phyloP scores from a whole-genome alignment of 2,329 filamentous ascomycete genomes.

The Trichoderma aggressivum region DNA sequence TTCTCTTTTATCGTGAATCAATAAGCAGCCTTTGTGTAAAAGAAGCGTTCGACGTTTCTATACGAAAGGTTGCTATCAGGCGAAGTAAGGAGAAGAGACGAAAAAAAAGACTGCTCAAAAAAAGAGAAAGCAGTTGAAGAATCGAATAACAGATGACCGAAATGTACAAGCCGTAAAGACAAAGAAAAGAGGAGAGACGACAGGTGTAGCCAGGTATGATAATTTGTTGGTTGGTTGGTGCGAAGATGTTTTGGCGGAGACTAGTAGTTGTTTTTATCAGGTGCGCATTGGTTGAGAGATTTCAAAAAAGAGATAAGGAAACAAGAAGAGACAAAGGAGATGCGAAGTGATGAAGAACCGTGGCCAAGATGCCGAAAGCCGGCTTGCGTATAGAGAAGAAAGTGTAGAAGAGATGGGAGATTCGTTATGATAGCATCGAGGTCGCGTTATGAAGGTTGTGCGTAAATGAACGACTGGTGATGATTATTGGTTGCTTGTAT shows the following conservation, averaged over 20 bases:
- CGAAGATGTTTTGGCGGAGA: constrained; percentile 24
- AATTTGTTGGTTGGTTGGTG: constrained; percentile 17
- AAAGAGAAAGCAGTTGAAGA: background rate
- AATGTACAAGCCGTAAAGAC: constrained; percentile 35
- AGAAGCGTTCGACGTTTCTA: constrained; percentile 17
- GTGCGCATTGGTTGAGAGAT: constrained; percentile 40
- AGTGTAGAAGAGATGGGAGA: constrained; percentile 32
- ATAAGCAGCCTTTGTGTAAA: constrained; percentile 1
- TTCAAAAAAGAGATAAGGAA: constrained; percentile 5
- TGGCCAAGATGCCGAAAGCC: constrained; percentile 25
- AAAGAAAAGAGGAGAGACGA: constrained; percentile 34
- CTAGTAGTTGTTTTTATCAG: constrained; percentile 37
- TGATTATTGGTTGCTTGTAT: background rate
- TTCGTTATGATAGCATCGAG: constrained; percentile 46
- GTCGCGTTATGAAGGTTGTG: constrained; percentile 27
- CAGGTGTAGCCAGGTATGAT: constrained; percentile 25
- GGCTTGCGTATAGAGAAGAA: constrained; percentile 26
- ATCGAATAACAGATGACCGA: constrained; percentile 23
- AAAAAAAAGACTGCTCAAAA: constrained; percentile 20
- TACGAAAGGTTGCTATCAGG: background rate
- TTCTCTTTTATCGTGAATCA: constrained; percentile 12
- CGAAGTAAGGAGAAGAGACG: background rate
- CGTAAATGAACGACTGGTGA: constrained; percentile 21
- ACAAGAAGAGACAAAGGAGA: constrained; percentile 38
- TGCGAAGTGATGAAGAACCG: constrained; percentile 32